phyloP scores from a whole-genome alignment of 371 early-diverging fungal species.

The Mucor mucedo region DNA sequence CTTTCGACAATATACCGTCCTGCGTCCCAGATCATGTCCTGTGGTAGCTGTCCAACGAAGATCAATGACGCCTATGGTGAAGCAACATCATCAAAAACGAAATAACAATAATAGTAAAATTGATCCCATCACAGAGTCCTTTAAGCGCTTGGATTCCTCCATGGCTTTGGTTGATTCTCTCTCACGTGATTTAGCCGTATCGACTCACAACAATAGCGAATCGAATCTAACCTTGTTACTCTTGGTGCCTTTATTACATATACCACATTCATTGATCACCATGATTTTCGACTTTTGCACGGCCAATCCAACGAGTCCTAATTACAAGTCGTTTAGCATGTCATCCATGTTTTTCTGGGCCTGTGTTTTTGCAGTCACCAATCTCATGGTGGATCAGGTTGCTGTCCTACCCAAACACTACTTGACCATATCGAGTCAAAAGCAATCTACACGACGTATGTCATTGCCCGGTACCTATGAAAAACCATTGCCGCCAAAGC shows the following conservation, averaged over 20 bases:
- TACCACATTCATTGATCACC: conserved; percentile 44
- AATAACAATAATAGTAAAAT: background rate
- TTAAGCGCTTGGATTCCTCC: conserved; percentile 44
- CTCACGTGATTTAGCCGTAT: conserved; percentile 47
- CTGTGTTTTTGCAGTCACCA: conserved; percentile 41
- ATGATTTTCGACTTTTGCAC: conserved; percentile 39
- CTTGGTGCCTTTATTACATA: conserved; percentile 41
- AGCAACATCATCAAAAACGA: background rate
- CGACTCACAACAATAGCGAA: conserved; percentile 10
- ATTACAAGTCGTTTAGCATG: conserved; percentile 17
- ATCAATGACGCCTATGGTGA: conserved; percentile 6
- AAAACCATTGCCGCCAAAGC: conserved; percentile 4
- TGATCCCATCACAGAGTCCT: conserved; percentile 45
- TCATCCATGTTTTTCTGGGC: conserved; percentile 44
- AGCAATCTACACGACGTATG: conserved; percentile 9
- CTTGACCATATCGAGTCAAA: background rate
- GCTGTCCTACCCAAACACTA: conserved; percentile 13
- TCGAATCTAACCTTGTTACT: conserved; percentile 26
- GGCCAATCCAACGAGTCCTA: background rate
- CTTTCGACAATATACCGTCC: conserved; percentile 20
- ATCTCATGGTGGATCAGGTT: conserved; percentile 39
- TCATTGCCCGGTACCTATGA: conserved; percentile 35
- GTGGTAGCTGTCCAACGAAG: conserved; percentile 5
- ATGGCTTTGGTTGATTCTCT: conserved; percentile 54
- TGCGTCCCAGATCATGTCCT: conserved; percentile 23